Evolutionary conservation across 2,329 filamentous ascomycete species (phyloP).

Genomic region (Oidium heveae): DNA sequence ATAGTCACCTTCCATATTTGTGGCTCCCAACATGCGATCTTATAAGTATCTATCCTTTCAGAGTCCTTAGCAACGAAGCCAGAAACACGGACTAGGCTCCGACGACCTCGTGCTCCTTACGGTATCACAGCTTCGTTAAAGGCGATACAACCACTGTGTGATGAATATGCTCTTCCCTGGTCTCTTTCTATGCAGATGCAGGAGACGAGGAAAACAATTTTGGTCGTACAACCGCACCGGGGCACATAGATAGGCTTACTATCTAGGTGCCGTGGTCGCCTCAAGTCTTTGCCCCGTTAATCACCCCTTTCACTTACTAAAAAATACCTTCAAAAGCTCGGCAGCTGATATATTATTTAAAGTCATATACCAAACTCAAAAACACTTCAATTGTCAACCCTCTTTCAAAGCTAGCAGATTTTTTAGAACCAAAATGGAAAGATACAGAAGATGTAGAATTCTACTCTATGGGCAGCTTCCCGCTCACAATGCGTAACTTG

Average conservation of each 20-base stretch:
- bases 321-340: no score
- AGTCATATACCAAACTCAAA: no score
- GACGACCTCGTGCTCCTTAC: background rate
- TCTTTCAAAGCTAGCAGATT: no score
- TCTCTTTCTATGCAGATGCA: conserved; percentile 1
- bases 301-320: no score
- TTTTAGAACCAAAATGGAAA: no score
- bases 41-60: conserved; percentile 5
- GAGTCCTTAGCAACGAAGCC: background rate
- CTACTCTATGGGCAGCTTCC: no score
- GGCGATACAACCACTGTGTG: background rate
- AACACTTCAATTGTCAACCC: no score
- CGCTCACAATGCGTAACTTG: no score
- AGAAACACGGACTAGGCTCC: background rate
- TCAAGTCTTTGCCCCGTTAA: background rate
- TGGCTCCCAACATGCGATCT: conserved; percentile 15
- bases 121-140: conserved; percentile 1
- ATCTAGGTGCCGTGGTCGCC: conserved; percentile 1
- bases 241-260: background rate
- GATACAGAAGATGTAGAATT: no score
- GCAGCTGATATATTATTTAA: no score
- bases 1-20: conserved; percentile 13
- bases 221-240: background rate
- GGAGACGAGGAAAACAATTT: background rate
- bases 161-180: background rate